phyloP scores from a whole-genome alignment of 345 rosid species.

The Chamaenerion angustifolium region DNA sequence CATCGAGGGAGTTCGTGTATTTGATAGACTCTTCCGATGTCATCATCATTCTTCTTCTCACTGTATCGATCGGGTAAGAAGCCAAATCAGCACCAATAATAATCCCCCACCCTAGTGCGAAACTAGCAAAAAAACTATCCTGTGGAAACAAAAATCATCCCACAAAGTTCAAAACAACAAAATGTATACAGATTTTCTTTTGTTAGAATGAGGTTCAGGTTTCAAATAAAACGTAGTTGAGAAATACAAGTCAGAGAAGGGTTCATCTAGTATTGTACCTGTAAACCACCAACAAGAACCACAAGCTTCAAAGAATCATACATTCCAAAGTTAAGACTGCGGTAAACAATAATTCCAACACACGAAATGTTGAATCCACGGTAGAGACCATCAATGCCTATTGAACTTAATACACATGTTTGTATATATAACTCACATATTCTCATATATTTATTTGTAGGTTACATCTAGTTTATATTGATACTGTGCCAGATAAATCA shows the following conservation, averaged over 20 bases:
- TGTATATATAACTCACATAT: too few relatives aligned
- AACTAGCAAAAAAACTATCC: conserved; percentile 80
- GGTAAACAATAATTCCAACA: conserved; percentile 11
- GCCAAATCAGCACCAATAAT: conserved; percentile 76
- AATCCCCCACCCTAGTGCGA: conserved; percentile 73
- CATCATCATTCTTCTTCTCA: conserved; percentile 96
- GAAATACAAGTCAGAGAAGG: too few relatives aligned
- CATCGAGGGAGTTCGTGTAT: conserved; percentile 58
- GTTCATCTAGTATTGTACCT: conserved; percentile 18
- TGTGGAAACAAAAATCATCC: conserved; percentile 12
- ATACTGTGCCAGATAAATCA: too few relatives aligned
- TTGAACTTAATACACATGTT: too few relatives aligned
- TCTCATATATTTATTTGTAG: too few relatives aligned
- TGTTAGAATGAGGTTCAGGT: too few relatives aligned
- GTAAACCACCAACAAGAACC: conserved; percentile 28
- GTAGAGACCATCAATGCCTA: conserved; percentile 45
- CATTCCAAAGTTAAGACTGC: conserved; percentile 49
- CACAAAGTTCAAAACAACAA: not conserved
- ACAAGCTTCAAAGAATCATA: conserved; percentile 56
- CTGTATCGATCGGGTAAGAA: conserved; percentile 73
- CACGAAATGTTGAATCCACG: conserved; percentile 44
- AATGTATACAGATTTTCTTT: too few relatives aligned
- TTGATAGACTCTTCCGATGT: conserved; percentile 86
- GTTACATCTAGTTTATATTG: too few relatives aligned
- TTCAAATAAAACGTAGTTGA: too few relatives aligned